Evolutionary conservation across 176 grass and related monocot genomes (phyloP).

Genomic region (Echinochloa phyllopogon): DNA sequence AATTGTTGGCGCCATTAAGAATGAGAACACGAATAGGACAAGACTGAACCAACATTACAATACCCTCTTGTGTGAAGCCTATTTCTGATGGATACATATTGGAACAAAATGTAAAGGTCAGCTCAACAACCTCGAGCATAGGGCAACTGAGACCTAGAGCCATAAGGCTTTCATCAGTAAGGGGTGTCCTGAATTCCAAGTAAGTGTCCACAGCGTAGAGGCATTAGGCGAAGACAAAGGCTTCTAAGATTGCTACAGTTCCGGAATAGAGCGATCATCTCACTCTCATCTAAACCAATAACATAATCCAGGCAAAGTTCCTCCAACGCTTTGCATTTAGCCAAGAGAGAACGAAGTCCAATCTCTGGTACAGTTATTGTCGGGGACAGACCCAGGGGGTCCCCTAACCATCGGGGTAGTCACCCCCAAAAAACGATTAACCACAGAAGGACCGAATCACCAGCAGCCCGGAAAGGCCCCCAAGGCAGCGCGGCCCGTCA

Average conservation of each 20-base stretch:
- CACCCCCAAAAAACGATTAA: too few species aligned
- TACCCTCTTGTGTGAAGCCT: constrained; percentile 54
- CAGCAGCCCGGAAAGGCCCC: too few species aligned
- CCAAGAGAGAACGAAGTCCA: constrained; percentile 56
- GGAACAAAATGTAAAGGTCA: constrained; percentile 45
- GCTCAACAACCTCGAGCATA: constrained; percentile 61
- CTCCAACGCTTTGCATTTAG: constrained; percentile 56
- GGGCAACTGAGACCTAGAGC: constrained; percentile 52
- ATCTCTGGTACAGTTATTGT: constrained; percentile 41
- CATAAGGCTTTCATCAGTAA: constrained; percentile 63
- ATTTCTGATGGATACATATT: constrained; percentile 11
- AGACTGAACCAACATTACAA: constrained; percentile 48
- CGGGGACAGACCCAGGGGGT: too few species aligned
- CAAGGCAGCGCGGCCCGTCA: too few species aligned
- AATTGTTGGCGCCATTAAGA: constrained; percentile 52
- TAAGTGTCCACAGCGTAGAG: not conserved
- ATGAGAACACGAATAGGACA: constrained; percentile 57
- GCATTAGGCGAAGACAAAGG: constrained; percentile 52
- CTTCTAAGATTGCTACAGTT: constrained; percentile 61
- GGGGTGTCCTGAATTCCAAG: constrained; percentile 5
- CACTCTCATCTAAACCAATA: constrained; percentile 52
- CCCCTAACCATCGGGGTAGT: too few species aligned
- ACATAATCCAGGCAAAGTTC: constrained; percentile 66
- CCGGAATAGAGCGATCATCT: constrained; percentile 60
- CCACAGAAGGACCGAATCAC: too few species aligned